Evolutionary conservation across 2,329 filamentous ascomycete genomes (phyloP), one percentile per base, ranked within the genome.

Genomic region (Pseudogymnoascus sp.): DNA sequence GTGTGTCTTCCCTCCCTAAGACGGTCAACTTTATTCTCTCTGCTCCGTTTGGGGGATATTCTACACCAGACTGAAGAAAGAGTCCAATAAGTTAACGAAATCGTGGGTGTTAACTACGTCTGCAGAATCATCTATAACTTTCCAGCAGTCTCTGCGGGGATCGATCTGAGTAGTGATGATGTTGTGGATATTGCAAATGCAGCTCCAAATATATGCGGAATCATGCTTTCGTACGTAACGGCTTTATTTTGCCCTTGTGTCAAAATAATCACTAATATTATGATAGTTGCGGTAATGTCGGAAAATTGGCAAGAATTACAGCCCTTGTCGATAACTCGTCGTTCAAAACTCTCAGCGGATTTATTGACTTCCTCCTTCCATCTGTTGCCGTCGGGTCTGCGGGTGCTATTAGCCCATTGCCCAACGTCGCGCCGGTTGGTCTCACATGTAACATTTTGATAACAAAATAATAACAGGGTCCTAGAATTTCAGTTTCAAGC

Each of bases 281-380:
- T 60, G 40, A 21, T 43, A 62, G 60, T 11, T 70, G 69, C 56
- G 68, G 60, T 4, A 65, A 68, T 28, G 66, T 68, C n/a, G 68
- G 66, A 9, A 70, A 67, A 61, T 63, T 68, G n/a, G 68, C 46
- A 3, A 59, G 66, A 18, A 70, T 66, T 40, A 68, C 68, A 11
- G 66, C 65, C 5, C 53, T 63, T 12, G 65, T 66, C 1, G 62
- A 66, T 34, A 43, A 60, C 8, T 46, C 68, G 38, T 28, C 65
- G 63, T 43, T 65, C 8, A 18, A 31, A 21, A 25, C 18, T 11
- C 68, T 72, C 49, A 70, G 67, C 53, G 70, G 70, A 9, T 71
- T 71, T 64, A 70, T 71, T 23, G 70, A 72, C 60, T 67, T 72
- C 53, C 60, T 72, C 18, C 61, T 71, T n/a, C 70, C 70, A 3